Conservation (phyloP, 164 flowering plant species). For the Taxillus chinensis region DNA sequence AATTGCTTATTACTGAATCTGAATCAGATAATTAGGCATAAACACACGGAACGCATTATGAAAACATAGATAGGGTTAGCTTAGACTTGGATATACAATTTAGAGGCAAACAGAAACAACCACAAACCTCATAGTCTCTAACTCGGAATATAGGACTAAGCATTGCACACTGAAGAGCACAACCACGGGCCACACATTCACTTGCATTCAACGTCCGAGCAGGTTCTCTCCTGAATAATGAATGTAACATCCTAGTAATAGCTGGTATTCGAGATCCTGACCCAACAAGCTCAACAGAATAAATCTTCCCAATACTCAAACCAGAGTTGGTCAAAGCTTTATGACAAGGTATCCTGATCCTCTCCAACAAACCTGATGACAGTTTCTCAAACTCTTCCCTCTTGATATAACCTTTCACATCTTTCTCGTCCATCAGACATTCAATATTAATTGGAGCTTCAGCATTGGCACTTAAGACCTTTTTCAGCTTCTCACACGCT, state of each 20-base stretch:
- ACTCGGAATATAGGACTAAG: conserved; percentile 82
- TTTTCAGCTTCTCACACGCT: conserved; percentile 92
- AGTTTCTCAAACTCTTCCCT: conserved; percentile 92
- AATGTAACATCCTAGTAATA: conserved; percentile 35
- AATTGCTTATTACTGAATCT: too few species aligned
- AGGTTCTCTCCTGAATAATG: conserved; percentile 62
- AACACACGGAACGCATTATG: too few species aligned
- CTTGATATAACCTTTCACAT: conserved; percentile 76
- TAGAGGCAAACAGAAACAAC: too few species aligned
- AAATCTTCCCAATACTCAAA: conserved; percentile 47
- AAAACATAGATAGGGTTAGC: too few species aligned
- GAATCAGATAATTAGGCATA: too few species aligned
- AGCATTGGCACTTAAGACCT: conserved; percentile 91
- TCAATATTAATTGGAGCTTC: conserved; percentile 89
- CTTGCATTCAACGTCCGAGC: conserved; percentile 80
- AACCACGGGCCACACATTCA: conserved; percentile 98
- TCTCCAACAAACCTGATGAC: conserved; percentile 50
- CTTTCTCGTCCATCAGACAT: conserved; percentile 97
- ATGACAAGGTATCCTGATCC: conserved; percentile 60
- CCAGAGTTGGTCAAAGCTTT: conserved; percentile 63
- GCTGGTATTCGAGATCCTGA: conserved; percentile 97
- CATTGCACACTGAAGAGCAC: conserved; percentile 98
- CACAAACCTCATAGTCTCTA: conserved; percentile 82
- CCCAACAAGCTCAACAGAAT: conserved; percentile 92
- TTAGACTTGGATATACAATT: too few species aligned